A percentile compares a stretch with the other conserved stretches of the same genome.
These are phyloP conservation scores for Omphalotus guepiniiformis DNA, from an alignment of 768 basidiomycete genomes.

Conservation along the genomic window DNA sequence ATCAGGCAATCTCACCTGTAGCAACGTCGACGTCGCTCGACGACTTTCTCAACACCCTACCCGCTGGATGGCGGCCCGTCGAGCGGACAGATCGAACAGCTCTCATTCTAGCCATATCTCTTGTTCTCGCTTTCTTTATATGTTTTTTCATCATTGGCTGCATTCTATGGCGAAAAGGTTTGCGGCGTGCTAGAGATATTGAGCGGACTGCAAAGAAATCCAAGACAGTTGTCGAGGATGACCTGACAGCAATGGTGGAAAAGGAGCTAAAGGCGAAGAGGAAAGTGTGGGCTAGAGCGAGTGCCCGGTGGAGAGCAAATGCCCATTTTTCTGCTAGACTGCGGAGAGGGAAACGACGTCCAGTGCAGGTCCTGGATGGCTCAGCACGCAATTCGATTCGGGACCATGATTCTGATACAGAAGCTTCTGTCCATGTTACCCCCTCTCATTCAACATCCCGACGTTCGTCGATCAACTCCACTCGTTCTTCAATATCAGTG, in stretches of 20 bases:
- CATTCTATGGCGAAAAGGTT: conserved; percentile 54
- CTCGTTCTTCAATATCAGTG: conserved; percentile 1
- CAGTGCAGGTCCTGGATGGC: conserved; percentile 8
- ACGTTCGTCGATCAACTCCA: neutral
- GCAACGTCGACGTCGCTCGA: conserved; percentile 9
- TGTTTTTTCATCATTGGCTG: conserved; percentile 57
- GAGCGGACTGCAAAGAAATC: conserved; percentile 43
- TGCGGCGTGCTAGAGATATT: conserved; percentile 39
- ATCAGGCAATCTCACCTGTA: too few species aligned
- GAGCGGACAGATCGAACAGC: conserved; percentile 32
- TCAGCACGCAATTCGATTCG: neutral
- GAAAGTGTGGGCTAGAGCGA: conserved; percentile 61
- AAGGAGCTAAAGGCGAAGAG: conserved; percentile 47
- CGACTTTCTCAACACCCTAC: conserved; percentile 37
- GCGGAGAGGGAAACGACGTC: conserved; percentile 43
- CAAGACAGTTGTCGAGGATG: conserved; percentile 23
- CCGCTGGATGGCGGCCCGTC: conserved; percentile 47
- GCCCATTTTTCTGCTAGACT: conserved; percentile 58
- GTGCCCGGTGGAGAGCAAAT: conserved; percentile 65
- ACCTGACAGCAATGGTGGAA: conserved; percentile 26
- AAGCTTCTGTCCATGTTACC: neutral
- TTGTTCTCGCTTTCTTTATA: conserved; percentile 60
- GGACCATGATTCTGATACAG: neutral
- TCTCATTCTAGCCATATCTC: conserved; percentile 53
- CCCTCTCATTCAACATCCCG: too few species aligned